A percentile compares a stretch with the other conserved stretches of the same genome.
phyloP scores from a whole-genome alignment of 1,139 yeast genomes.

The Yamadazyma conglobata region DNA sequence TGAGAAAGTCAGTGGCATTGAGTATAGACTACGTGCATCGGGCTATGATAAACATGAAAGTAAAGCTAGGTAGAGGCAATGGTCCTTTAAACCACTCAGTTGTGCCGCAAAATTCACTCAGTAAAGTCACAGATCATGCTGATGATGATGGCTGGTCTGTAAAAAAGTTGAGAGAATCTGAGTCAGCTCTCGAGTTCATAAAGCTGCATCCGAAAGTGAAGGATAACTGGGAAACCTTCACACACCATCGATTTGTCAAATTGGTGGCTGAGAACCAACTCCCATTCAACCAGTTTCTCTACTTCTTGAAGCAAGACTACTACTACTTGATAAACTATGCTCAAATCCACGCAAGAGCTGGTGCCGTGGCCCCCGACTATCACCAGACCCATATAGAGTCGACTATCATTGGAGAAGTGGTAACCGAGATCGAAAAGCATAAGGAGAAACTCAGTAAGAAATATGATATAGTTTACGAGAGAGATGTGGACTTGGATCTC shows the following conservation, averaged over 20 bases:
- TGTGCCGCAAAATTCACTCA: too few relatives aligned
- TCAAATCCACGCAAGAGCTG: constrained; percentile 62
- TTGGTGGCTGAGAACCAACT: constrained; percentile 52
- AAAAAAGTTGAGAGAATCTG: constrained; percentile 1
- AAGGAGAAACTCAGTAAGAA: constrained; percentile 42
- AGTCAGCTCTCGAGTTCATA: constrained; percentile 37
- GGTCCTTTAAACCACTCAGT: constrained; percentile 71
- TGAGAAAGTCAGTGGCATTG: constrained; percentile 49
- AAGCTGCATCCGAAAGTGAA: constrained; percentile 52
- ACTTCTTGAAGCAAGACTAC: constrained; percentile 70
- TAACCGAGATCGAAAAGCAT: constrained; percentile 57
- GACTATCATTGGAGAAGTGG: constrained; percentile 48
- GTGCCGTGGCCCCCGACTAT: constrained; percentile 57
- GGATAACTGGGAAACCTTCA: constrained; percentile 56
- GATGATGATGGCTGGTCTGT: too few relatives aligned
- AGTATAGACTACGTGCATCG: constrained; percentile 65
- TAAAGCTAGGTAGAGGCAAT: constrained; percentile 53
- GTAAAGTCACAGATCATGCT: constrained; percentile 1
- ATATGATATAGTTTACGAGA: constrained; percentile 45
- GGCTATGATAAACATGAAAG: constrained; percentile 45
- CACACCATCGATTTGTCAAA: constrained; percentile 59
- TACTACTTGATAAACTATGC: constrained; percentile 68
- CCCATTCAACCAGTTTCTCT: constrained; percentile 48
- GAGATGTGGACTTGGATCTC: constrained; percentile 36
- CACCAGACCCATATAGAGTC: constrained; percentile 52